These are phyloP conservation scores for Botrytis paeoniae DNA, from an alignment of 2,329 filamentous ascomycete genomes.

Conservation along the genomic window DNA sequence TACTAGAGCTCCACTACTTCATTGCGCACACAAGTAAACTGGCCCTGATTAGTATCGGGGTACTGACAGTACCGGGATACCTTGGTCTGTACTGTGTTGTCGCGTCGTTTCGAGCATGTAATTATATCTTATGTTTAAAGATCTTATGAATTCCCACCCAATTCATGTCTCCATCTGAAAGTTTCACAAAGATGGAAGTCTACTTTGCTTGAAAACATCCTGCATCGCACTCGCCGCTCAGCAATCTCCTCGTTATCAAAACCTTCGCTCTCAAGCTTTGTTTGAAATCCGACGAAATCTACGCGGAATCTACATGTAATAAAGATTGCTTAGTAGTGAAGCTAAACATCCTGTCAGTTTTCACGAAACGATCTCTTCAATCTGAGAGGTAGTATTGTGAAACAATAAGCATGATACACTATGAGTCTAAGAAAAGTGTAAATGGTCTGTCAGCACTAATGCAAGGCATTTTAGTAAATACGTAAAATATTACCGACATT, in stretches of 20 bases:
- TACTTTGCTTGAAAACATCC: background rate
- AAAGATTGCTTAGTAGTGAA: background rate
- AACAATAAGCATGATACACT: background rate
- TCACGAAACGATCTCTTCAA: background rate
- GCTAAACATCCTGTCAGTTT: background rate
- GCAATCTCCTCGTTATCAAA: background rate
- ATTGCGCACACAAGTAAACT: background rate
- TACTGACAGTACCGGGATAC: background rate
- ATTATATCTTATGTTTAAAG: background rate
- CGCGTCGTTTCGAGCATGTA: background rate
- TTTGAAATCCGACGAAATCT: background rate
- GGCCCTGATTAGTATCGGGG: background rate
- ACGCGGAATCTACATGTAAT: background rate
- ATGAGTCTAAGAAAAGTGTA: background rate
- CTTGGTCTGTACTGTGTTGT: fast-evolving
- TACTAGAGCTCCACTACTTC: background rate
- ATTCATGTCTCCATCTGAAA: background rate
- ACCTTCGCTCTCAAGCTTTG: background rate
- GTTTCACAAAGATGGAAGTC: background rate
- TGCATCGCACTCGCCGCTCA: background rate
- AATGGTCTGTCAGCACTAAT: background rate
- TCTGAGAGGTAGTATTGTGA: background rate
- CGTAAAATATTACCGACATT: background rate
- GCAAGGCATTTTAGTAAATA: background rate
- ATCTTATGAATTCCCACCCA: fast-evolving